Percentiles rank a stretch among this genome's conserved stretches.
These are phyloP conservation scores for Posidonia oceanica DNA, from an alignment of 116 monocot species.

Conservation along the genomic window DNA sequence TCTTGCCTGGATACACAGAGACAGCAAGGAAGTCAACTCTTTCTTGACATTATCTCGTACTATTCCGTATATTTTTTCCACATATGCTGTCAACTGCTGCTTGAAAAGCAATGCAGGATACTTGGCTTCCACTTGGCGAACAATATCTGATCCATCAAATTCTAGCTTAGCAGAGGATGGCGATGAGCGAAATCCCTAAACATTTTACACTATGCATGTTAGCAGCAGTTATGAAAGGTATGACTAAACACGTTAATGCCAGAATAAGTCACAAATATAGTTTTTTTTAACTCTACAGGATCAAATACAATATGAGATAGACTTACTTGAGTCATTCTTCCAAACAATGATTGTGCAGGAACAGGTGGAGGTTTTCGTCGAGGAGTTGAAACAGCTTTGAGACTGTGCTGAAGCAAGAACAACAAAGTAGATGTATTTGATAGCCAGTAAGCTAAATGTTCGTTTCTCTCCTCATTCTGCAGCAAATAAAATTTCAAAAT, in stretches of 20 bases:
- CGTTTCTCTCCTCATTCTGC: constrained; percentile 57
- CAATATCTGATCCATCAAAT: constrained; percentile 42
- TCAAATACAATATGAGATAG: no score
- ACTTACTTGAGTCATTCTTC: constrained; percentile 69
- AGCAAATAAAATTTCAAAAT: constrained; percentile 1
- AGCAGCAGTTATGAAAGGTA: neutral
- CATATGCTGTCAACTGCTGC: constrained; percentile 76
- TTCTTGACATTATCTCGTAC: constrained; percentile 78
- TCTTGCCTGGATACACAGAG: constrained; percentile 61
- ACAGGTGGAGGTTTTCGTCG: constrained; percentile 22
- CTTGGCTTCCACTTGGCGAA: constrained; percentile 69
- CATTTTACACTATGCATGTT: neutral
- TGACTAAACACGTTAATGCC: neutral
- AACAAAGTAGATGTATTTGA: constrained; percentile 65
- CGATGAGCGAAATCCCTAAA: constrained; percentile 72
- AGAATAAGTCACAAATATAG: no score
- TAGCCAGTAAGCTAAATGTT: constrained; percentile 67
- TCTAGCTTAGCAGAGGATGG: constrained; percentile 51
- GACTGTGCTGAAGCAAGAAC: constrained; percentile 37
- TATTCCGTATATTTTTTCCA: constrained; percentile 80
- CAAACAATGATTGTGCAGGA: constrained; percentile 50
- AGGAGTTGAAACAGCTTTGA: constrained; percentile 30
- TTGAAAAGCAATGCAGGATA: constrained; percentile 82
- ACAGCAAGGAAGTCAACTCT: constrained; percentile 48
- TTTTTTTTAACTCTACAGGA: no score